Evolutionary conservation across 495 filamentous ascomycete genomes (phyloP).

Genomic region (Clohesyomyces aquaticus): DNA sequence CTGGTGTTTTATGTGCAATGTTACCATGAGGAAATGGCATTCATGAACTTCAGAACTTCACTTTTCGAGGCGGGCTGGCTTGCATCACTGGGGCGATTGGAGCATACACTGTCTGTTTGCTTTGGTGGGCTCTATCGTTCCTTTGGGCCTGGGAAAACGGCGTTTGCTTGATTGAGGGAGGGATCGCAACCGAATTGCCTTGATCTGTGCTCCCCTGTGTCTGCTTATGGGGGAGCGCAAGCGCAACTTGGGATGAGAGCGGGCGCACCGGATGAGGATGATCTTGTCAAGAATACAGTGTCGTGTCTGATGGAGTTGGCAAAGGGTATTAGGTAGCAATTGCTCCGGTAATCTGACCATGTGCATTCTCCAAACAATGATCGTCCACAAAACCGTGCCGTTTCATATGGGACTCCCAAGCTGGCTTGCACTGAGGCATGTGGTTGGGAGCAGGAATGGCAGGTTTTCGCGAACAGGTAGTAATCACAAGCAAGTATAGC

Average conservation of each 20-base stretch:
- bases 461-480: too few species aligned
- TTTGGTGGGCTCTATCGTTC: neutral
- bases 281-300: neutral
- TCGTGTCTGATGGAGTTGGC: neutral
- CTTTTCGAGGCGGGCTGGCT: conserved; percentile 13
- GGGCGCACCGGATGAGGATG: neutral
- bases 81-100: conserved; percentile 39
- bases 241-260: neutral
- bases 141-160: conserved; percentile 3
- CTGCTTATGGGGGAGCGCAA: neutral
- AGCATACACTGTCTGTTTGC: conserved; percentile 11
- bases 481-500: too few species aligned
- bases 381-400: too few species aligned
- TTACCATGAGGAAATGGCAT: conserved; percentile 32
- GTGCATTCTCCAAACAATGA: too few species aligned
- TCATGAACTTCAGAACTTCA: conserved; percentile 25
- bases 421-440: too few species aligned
- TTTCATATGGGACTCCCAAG: too few species aligned
- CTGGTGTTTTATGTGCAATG: conserved; percentile 21
- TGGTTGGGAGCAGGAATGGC: too few species aligned
- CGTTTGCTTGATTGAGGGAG: neutral
- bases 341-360: neutral
- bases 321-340: neutral
- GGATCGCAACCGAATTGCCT: neutral
- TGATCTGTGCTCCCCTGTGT: neutral